Percentiles rank a stretch among this genome's conserved stretches.
Conservation (phyloP, 2,329 filamentous ascomycete species). For the Scleromitrula shiraiana region DNA sequence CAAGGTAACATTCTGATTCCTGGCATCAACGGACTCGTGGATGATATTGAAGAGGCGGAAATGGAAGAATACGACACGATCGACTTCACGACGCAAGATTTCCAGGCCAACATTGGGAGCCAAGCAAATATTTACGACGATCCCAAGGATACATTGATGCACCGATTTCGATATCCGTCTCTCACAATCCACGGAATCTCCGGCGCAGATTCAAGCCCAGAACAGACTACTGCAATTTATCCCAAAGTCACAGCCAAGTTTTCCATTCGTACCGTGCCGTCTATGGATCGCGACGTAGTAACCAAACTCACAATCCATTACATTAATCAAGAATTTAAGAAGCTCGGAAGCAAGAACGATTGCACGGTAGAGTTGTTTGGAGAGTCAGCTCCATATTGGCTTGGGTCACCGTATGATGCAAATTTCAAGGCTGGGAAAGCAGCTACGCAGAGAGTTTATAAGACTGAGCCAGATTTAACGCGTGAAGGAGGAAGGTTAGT, state of each 20-base stretch:
- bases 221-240: not conserved
- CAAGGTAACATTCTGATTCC: constrained; percentile 1
- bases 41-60: not conserved
- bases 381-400: not conserved
- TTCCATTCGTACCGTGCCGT: not conserved
- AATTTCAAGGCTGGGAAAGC: not conserved
- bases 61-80: not conserved
- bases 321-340: not conserved
- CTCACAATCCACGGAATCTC: not conserved
- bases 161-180: not conserved
- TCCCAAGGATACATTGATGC: not conserved
- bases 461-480: not conserved
- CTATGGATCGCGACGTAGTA: not conserved
- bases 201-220: not conserved
- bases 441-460: constrained; percentile 3
- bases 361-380: not conserved
- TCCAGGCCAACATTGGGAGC: not conserved
- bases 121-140: not conserved
- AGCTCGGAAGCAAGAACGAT: not conserved
- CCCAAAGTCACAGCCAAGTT: constrained; percentile 3
- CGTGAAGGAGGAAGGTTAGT: constrained; percentile 5
- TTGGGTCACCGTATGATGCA: not conserved
- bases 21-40: not conserved
- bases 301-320: not conserved
- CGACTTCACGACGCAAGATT: not conserved